A percentile compares a stretch with the other conserved stretches of the same genome.
These are phyloP conservation scores for Sordariomycetes sp. DNA, from an alignment of 2,329 filamentous ascomycete species.

Conservation along the genomic window DNA sequence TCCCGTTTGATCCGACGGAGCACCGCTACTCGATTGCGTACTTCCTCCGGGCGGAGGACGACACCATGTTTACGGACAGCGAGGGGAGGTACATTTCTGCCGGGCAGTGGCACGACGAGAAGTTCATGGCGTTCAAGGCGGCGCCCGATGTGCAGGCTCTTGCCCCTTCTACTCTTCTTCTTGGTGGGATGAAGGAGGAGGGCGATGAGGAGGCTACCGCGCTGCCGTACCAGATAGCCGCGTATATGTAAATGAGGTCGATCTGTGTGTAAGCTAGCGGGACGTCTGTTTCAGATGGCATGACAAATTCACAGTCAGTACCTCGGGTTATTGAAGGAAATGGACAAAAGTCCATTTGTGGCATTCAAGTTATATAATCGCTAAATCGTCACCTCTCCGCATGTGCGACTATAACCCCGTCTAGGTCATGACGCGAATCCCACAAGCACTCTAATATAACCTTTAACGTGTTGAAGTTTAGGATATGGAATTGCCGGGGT, in stretches of 20 bases:
- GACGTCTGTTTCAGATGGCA: too few relatives aligned
- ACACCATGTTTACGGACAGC: slow-evolving; percentile 39
- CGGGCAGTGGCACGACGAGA: slow-evolving; percentile 39
- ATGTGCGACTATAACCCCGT: too few relatives aligned
- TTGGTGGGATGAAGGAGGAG: slow-evolving; percentile 35
- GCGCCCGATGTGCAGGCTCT: slow-evolving; percentile 28
- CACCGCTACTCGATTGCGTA: slow-evolving; percentile 46
- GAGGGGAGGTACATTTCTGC: slow-evolving; percentile 39
- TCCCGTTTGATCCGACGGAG: slow-evolving; percentile 35
- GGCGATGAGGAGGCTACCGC: background rate
- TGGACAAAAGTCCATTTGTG: too few relatives aligned
- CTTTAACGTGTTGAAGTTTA: too few relatives aligned
- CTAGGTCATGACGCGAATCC: too few relatives aligned
- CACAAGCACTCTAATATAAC: too few relatives aligned
- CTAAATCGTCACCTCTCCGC: too few relatives aligned
- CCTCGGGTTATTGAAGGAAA: too few relatives aligned
- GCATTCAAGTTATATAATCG: too few relatives aligned
- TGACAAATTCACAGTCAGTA: too few relatives aligned
- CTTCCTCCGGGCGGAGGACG: slow-evolving; percentile 42
- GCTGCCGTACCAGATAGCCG: background rate
- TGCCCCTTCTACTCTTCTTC: slow-evolving; percentile 31
- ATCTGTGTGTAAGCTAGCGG: too few relatives aligned
- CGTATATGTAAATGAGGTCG: background rate
- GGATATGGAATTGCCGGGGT: too few relatives aligned
- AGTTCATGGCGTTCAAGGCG: slow-evolving; percentile 36